Conservation (phyloP, 148 eudicot genomes). For the Rhododendron williamsianum region DNA sequence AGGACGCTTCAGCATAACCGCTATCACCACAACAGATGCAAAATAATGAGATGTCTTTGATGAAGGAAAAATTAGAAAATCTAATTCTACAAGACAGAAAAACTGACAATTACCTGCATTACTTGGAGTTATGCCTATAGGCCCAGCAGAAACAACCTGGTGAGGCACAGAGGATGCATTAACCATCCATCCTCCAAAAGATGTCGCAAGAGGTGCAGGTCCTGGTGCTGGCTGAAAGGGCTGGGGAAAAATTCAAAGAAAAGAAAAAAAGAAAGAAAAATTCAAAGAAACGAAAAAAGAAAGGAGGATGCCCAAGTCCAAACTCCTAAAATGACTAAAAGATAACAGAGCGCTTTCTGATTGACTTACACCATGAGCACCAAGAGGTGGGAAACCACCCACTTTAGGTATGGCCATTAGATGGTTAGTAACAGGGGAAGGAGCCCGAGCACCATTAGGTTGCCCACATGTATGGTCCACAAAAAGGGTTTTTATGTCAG, state of each 20-base stretch:
- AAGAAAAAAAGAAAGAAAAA: background rate
- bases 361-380: constrained; percentile 56
- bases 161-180: constrained; percentile 45
- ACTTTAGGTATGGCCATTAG: constrained; percentile 3
- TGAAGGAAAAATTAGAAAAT: background rate
- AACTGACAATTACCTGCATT: constrained; percentile 32
- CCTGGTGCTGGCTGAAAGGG: constrained; percentile 44
- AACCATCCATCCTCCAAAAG: constrained; percentile 57
- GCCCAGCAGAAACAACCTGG: constrained; percentile 41
- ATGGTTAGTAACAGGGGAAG: constrained; percentile 44
- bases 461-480: constrained; percentile 80
- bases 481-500: constrained; percentile 71
- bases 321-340: background rate
- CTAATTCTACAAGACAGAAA: background rate
- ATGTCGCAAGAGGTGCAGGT: constrained; percentile 29
- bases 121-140: constrained; percentile 30
- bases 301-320: background rate
- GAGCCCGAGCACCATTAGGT: constrained; percentile 63
- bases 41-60: background rate
- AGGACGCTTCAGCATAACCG: constrained; percentile 48
- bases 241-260: constrained; percentile 15
- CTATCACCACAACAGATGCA: constrained; percentile 23
- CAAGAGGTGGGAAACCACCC: constrained; percentile 36
- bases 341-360: background rate
- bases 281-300: background rate